Conservation (phyloP, 805 yeast species). For the Saccharomycopsis fodiens region DNA sequence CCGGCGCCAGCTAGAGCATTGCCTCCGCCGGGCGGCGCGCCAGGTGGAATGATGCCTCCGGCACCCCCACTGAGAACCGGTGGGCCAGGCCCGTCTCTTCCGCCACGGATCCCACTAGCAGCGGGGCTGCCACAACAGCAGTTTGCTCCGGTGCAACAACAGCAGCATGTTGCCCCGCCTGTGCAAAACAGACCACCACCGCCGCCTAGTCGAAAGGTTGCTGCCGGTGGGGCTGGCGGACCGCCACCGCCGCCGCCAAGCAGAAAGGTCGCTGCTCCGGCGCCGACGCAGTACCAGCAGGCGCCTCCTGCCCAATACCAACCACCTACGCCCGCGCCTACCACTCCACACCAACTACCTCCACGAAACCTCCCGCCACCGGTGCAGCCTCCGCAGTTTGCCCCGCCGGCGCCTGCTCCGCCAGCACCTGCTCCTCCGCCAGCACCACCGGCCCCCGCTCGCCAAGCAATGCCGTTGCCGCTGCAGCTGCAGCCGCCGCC, state of each 20-base stretch:
- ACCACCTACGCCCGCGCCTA: background rate
- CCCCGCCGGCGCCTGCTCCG: slow-evolving; percentile 20
- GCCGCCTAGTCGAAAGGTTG: background rate
- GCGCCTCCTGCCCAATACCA: background rate
- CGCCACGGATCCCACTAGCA: background rate
- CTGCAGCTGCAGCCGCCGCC: slow-evolving; percentile 26
- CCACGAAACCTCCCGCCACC: background rate
- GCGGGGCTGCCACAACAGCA: slow-evolving; percentile 1
- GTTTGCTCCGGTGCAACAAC: background rate
- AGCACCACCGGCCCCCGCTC: slow-evolving; percentile 23
- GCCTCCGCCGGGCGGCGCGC: slow-evolving; percentile 5
- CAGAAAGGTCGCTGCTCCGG: slow-evolving; percentile 8
- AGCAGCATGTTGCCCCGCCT: too few relatives aligned
- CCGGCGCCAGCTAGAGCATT: slow-evolving; percentile 12
- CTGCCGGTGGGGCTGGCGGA: slow-evolving; percentile 2
- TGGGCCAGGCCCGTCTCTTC: slow-evolving; percentile 5
- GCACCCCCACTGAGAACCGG: background rate
- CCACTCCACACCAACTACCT: background rate
- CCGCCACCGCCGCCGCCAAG: slow-evolving; percentile 21
- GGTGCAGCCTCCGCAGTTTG: background rate
- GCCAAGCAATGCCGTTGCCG: slow-evolving; percentile 21
- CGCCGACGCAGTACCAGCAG: slow-evolving; percentile 2
- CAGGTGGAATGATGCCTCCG: background rate
- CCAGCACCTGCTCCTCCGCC: slow-evolving; percentile 26
- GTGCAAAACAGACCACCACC: too few relatives aligned